Percentiles rank a stretch among this genome's conserved stretches.
Evolutionary conservation across 2,329 filamentous ascomycete species (phyloP).

Genomic region (Pseudogymnoascus sp.): DNA sequence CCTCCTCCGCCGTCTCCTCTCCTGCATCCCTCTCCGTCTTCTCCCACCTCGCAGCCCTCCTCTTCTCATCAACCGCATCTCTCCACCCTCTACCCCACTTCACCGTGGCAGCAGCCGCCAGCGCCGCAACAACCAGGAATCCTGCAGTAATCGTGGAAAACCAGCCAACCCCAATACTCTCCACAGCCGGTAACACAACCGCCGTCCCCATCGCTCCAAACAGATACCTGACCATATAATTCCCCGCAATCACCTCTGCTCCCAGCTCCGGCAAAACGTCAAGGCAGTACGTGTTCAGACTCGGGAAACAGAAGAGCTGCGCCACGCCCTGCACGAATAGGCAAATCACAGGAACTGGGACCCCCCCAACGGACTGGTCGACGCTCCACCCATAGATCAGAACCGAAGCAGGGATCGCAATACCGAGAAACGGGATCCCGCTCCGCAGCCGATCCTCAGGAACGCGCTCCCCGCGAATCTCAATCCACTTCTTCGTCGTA

Average conservation of each 20-base stretch:
- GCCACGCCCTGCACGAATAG: conserved; percentile 69
- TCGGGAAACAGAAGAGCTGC: conserved; percentile 68
- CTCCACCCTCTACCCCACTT: conserved; percentile 28
- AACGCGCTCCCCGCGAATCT: conserved; percentile 51
- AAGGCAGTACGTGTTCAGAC: conserved; percentile 71
- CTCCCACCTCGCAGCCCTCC: conserved; percentile 29
- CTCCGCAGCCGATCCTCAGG: conserved; percentile 61
- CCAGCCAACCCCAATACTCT: conserved; percentile 71
- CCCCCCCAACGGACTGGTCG: conserved; percentile 41
- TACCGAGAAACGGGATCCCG: conserved; percentile 47
- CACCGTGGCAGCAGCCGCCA: conserved; percentile 19
- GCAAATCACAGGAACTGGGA: conserved; percentile 57
- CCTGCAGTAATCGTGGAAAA: conserved; percentile 62
- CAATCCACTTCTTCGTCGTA: conserved; percentile 56
- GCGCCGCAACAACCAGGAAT: conserved; percentile 39
- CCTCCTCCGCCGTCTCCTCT: not conserved
- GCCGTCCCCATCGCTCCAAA: conserved; percentile 66
- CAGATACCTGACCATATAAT: conserved; percentile 70
- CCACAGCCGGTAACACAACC: conserved; percentile 64
- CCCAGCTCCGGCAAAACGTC: conserved; percentile 68
- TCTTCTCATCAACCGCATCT: conserved; percentile 43
- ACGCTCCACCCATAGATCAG: conserved; percentile 60
- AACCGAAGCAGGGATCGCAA: conserved; percentile 53
- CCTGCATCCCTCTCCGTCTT: conserved; percentile 12
- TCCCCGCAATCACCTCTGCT: conserved; percentile 70